Evolutionary conservation across 352 stramenopile genomes (phyloP).

Genomic region (Phytophthora tubulina): DNA sequence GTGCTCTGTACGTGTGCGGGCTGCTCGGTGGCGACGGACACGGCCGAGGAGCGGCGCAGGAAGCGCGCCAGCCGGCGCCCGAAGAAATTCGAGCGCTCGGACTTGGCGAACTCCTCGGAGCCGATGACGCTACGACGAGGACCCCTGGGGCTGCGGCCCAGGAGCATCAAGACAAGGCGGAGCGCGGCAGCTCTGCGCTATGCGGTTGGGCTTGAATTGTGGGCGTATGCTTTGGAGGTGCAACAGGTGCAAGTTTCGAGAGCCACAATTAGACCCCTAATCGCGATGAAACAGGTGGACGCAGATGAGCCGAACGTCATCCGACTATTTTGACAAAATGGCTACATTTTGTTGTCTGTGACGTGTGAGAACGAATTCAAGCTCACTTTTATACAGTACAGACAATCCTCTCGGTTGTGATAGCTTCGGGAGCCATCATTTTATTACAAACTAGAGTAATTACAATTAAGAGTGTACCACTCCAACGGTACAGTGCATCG

Average conservation of each 20-base stretch:
- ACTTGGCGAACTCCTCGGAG: conserved; percentile 41
- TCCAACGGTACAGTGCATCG: no score
- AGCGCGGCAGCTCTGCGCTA: conserved; percentile 2
- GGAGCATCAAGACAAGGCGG: conserved; percentile 34
- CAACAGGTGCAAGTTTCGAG: conserved; percentile 19
- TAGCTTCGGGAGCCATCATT: no score
- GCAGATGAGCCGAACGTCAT: background rate
- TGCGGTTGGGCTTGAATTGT: conserved; percentile 23
- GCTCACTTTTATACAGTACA: conserved; percentile 1
- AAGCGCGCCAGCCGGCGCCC: conserved; percentile 55
- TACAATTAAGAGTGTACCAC: no score
- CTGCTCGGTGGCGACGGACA: conserved; percentile 31
- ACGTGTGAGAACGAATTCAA: conserved; percentile 1
- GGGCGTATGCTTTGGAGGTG: conserved; percentile 3
- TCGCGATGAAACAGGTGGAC: background rate
- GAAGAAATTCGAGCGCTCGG: conserved; percentile 58
- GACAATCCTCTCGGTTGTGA: no score
- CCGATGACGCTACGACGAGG: conserved; percentile 39
- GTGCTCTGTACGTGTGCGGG: conserved; percentile 8
- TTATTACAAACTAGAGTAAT: no score
- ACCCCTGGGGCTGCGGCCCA: conserved; percentile 29
- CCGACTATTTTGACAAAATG: conserved; percentile 38
- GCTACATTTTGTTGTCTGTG: conserved; percentile 24
- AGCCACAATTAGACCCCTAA: conserved; percentile 31
- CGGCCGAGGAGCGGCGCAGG: conserved; percentile 56